phyloP scores from a whole-genome alignment of 2,329 filamentous ascomycete species.

The Alternaria solani region DNA sequence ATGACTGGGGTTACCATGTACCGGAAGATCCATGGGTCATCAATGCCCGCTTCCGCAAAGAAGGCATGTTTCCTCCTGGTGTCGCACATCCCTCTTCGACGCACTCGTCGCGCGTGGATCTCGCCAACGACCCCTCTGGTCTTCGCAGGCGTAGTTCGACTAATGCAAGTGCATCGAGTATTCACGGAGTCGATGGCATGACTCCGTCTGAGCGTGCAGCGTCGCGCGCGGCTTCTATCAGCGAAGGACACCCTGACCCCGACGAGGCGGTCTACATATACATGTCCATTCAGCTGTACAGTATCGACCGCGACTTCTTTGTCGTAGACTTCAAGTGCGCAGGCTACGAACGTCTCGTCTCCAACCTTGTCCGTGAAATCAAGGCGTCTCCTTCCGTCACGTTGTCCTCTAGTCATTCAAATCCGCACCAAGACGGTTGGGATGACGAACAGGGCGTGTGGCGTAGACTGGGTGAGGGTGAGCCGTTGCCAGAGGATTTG shows the following conservation, averaged over 20 bases:
- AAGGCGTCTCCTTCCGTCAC: slow-evolving; percentile 36
- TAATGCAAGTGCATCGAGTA: slow-evolving; percentile 40
- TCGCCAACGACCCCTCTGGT: slow-evolving; percentile 44
- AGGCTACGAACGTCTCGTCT: slow-evolving; percentile 87
- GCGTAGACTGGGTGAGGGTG: slow-evolving; percentile 44
- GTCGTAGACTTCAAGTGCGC: slow-evolving; percentile 99
- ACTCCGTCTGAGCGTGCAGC: slow-evolving; percentile 22
- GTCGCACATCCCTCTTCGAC: slow-evolving; percentile 59
- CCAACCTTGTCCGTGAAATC: slow-evolving; percentile 52
- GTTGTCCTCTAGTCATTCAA: slow-evolving; percentile 23
- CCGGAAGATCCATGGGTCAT: slow-evolving; percentile 96
- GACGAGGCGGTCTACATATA: slow-evolving; percentile 86
- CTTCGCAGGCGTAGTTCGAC: slow-evolving; percentile 44
- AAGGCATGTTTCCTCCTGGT: slow-evolving; percentile 71
- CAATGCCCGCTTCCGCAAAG: slow-evolving; percentile 84
- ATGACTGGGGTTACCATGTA: slow-evolving; percentile 76
- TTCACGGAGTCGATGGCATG: slow-evolving; percentile 42
- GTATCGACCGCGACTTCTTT: slow-evolving; percentile 87
- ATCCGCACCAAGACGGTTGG: slow-evolving; percentile 42
- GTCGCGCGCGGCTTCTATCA: slow-evolving; percentile 22
- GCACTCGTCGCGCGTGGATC: slow-evolving; percentile 58
- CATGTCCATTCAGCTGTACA: slow-evolving; percentile 76
- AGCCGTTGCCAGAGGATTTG: slow-evolving; percentile 41
- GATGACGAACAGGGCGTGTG: slow-evolving; percentile 47
- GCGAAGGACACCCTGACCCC: slow-evolving; percentile 49